Conservation (phyloP, 352 stramenopile genomes). For the Phytopythium aichiense region DNA sequence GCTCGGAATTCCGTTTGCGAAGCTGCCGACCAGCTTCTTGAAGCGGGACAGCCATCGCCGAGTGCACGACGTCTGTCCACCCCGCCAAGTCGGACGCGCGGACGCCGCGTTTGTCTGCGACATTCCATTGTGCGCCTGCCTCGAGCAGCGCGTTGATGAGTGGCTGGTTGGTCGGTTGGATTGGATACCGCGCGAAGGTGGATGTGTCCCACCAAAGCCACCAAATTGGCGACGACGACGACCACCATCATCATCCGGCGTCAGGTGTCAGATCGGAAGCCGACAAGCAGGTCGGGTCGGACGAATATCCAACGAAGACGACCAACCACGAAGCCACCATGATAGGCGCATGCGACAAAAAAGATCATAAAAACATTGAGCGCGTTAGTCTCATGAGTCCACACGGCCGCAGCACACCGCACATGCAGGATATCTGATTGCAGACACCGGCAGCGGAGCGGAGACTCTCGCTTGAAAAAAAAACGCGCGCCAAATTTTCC, state of each 20-base stretch:
- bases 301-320: not conserved
- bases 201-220: not conserved
- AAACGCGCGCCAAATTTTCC: not conserved
- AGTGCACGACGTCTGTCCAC: slow-evolving; percentile 29
- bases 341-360: not conserved
- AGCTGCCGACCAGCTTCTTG: slow-evolving; percentile 20
- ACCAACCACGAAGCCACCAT: not conserved
- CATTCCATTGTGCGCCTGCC: slow-evolving; percentile 20
- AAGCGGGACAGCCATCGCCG: slow-evolving; percentile 27
- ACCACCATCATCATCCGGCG: not conserved
- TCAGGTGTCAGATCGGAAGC: no score
- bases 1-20: slow-evolving; percentile 8
- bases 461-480: not conserved
- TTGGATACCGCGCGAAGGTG: not conserved
- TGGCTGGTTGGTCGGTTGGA: not conserved
- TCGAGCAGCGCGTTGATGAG: slow-evolving; percentile 21
- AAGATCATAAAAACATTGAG: not conserved
- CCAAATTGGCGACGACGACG: not conserved
- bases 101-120: slow-evolving; percentile 30
- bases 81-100: slow-evolving; percentile 27
- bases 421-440: no score
- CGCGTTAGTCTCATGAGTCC: not conserved
- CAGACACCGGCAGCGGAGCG: not conserved
- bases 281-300: not conserved
- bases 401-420: no score